Base-by-base conservation (phyloP, 306 rosid species). In the Myrica gale region DNA sequence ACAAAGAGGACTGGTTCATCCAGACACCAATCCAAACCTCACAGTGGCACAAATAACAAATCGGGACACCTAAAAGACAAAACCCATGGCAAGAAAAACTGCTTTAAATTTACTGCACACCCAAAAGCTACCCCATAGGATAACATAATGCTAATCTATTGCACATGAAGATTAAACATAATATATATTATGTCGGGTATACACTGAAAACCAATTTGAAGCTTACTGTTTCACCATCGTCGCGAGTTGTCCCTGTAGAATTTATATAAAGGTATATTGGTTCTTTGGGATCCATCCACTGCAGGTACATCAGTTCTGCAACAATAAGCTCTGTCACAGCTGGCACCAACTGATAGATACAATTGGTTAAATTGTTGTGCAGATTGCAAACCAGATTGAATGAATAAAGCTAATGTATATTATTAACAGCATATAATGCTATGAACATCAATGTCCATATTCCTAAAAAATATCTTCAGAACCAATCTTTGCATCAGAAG, bases 211-310 rank as follows among this genome's bases (percentile, higher is more conserved):
- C 45, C 50, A 78, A 76, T 68, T 61, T 43, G 55, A 60, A 68
- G 73, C 91, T 68, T 84, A 95, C 99, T 19, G 97, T 82, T 90
- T 95, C 97, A 60, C 96, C 97, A 81, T 92, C 99, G 56, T 86
- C 99, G 17, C 97, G 97, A 19, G 97, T 88, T 62, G 99, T 95
- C 73, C 99, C 99, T 0, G 97, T 90, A 19, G 99, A 95, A 79
- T 95, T 95, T 44, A 95, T 90, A 79, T 95, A 92, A 72, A 95
- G 47, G 76, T 80, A 90, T 63, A 95, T 88, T 4, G 99, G 97
- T 55, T 88, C 87, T 79, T 89, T 88, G 62, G 93, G 91, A 82
- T 88, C 93, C 92, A 83, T 83, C 89, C 89, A 92, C 72, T 92
- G 97, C 74, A 95, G 85, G 79, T 89, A 95, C 97, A 95, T 88